Conservation (phyloP, 163 green algal genomes). For the Chloroidium sp. region DNA sequence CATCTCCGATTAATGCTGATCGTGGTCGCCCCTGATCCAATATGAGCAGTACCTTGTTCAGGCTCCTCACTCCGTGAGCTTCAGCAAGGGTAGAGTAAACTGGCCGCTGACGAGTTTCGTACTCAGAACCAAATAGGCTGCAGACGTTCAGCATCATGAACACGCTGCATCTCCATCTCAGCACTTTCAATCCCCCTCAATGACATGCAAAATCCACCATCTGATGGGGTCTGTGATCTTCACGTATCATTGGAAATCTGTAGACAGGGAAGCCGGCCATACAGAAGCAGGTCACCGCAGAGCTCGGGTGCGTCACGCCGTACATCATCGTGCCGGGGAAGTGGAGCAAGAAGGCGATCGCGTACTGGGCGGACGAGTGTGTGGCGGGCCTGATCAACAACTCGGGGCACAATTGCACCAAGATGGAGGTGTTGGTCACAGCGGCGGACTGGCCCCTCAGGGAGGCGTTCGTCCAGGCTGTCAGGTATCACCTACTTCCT, state of each 20-base stretch:
- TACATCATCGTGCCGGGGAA: constrained; percentile 68
- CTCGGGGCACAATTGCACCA: constrained; percentile 75
- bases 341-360: constrained; percentile 56
- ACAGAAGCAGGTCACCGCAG: constrained; percentile 54
- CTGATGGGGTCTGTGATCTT: not conserved
- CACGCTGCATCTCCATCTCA: not conserved
- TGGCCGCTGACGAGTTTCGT: too few species aligned
- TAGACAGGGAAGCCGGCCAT: constrained; percentile 22
- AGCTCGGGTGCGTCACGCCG: constrained; percentile 82
- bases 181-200: not conserved
- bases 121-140: too few species aligned
- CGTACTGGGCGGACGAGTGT: constrained; percentile 58
- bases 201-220: not conserved
- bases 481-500: constrained; percentile 17
- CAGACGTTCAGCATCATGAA: not conserved
- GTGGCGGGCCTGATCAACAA: constrained; percentile 63
- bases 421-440: constrained; percentile 64
- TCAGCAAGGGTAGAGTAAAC: too few species aligned
- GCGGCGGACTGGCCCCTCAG: constrained; percentile 58
- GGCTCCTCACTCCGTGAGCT: too few species aligned
- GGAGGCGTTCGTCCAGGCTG: constrained; percentile 50
- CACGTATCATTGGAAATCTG: not conserved
- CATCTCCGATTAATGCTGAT: too few species aligned
- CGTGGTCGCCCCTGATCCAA: too few species aligned
- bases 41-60: too few species aligned